Percentiles rank a stretch among this genome's conserved stretches.
phyloP scores from a whole-genome alignment of 306 rosid genomes.

The Vigna angularis region DNA sequence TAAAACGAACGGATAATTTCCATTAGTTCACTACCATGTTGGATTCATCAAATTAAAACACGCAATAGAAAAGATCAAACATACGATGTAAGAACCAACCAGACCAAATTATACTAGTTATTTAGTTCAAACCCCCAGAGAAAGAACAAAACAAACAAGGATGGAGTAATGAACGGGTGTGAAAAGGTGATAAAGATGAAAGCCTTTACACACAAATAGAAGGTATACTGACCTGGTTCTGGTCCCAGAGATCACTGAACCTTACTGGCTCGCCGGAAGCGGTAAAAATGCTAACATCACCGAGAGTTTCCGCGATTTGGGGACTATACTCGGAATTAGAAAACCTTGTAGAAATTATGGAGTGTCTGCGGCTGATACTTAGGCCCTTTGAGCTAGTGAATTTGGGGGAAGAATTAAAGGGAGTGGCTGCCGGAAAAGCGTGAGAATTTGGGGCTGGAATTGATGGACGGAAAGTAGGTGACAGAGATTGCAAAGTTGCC shows the following conservation, averaged over 20 bases:
- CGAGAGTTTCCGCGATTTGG: conserved; percentile 53
- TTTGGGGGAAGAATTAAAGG: conserved; percentile 26
- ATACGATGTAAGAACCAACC: neutral
- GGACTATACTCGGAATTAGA: conserved; percentile 49
- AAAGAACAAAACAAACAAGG: neutral
- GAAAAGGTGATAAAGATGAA: neutral
- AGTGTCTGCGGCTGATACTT: conserved; percentile 28
- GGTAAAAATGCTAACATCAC: conserved; percentile 60
- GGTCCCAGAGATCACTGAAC: conserved; percentile 81
- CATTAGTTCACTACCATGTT: neutral
- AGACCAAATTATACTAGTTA: neutral
- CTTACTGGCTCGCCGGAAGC: conserved; percentile 69
- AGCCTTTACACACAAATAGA: conserved; percentile 6
- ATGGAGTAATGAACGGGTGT: neutral
- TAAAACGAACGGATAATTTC: neutral
- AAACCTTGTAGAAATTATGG: conserved; percentile 50
- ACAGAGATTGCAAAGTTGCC: conserved; percentile 50
- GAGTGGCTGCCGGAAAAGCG: conserved; percentile 3
- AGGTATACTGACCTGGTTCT: conserved; percentile 57
- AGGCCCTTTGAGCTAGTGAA: neutral
- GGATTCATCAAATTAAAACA: neutral
- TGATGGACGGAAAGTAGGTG: conserved; percentile 40
- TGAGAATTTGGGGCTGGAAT: conserved; percentile 29
- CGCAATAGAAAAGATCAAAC: neutral
- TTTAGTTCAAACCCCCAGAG: neutral